These are phyloP conservation scores for Trypanosoma melophagium DNA, from an alignment of 208 protist genomes.

Conservation along the genomic window DNA sequence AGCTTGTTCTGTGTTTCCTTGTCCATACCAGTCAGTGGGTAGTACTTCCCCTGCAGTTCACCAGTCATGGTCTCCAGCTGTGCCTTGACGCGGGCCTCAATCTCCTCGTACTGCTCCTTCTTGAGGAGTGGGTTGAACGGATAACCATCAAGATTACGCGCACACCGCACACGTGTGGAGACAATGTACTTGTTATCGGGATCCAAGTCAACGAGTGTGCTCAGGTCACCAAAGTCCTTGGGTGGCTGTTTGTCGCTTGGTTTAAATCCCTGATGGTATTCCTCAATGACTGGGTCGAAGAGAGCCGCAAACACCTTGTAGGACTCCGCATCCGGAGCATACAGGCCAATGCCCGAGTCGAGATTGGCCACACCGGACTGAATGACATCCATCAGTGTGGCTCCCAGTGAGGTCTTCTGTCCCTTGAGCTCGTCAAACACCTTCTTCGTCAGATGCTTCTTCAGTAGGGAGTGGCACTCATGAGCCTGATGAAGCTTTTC, in stretches of 20 bases:
- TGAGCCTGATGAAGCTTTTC: constrained; percentile 22
- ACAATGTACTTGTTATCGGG: constrained; percentile 59
- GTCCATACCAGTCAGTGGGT: constrained; percentile 59
- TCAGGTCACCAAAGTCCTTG: constrained; percentile 47
- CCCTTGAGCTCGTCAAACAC: constrained; percentile 48
- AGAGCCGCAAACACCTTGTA: constrained; percentile 56
- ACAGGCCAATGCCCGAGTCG: constrained; percentile 49
- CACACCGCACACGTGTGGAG: constrained; percentile 57
- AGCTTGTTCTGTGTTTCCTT: constrained; percentile 62
- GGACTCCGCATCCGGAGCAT: constrained; percentile 58
- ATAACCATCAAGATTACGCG: constrained; percentile 47
- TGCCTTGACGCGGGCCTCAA: constrained; percentile 43
- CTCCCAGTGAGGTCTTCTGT: constrained; percentile 48
- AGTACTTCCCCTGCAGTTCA: constrained; percentile 55
- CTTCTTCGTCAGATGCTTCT: constrained; percentile 51
- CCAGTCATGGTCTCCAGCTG: constrained; percentile 40
- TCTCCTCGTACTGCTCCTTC: constrained; percentile 46
- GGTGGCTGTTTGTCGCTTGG: constrained; percentile 52
- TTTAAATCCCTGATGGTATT: constrained; percentile 59
- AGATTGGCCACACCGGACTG: constrained; percentile 59
- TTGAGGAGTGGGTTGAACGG: constrained; percentile 52
- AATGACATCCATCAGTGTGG: constrained; percentile 53
- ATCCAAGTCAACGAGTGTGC: constrained; percentile 38
- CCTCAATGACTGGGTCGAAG: constrained; percentile 57
- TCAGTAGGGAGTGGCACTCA: constrained; percentile 51